Evolutionary conservation across 306 rosid species (phyloP).

Genomic region (Quercus dentata): DNA sequence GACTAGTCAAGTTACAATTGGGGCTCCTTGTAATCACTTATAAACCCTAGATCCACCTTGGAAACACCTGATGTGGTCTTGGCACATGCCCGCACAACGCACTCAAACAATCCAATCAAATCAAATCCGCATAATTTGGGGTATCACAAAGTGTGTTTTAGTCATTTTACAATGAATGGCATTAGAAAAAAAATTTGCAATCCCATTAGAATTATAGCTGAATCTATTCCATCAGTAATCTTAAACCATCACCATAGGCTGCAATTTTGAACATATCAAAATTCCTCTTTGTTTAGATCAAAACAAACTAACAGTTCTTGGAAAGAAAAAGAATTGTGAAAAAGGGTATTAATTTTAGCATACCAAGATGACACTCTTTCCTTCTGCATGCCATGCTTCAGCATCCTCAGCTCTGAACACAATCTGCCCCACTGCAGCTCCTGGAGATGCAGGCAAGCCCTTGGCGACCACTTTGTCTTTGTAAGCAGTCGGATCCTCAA

Average conservation of each 20-base stretch:
- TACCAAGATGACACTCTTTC: constrained; percentile 94
- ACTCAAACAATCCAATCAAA: too few species aligned
- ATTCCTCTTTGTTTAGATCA: neutral
- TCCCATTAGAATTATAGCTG: neutral
- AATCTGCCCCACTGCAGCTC: constrained; percentile 93
- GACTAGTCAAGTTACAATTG: too few species aligned
- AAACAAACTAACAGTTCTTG: neutral
- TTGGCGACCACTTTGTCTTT: constrained; percentile 69
- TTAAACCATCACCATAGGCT: neutral
- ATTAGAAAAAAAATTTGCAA: neutral
- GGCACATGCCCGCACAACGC: too few species aligned
- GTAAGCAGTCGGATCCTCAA: constrained; percentile 82
- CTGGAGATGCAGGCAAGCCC: constrained; percentile 98
- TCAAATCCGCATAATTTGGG: too few species aligned
- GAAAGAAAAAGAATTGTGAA: constrained; percentile 8
- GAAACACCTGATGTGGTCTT: too few species aligned
- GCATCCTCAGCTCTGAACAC: constrained; percentile 83
- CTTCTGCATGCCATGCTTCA: constrained; percentile 92
- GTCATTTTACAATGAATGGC: neutral
- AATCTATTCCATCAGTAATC: neutral
- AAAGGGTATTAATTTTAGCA: neutral
- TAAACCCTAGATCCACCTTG: too few species aligned
- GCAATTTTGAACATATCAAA: neutral
- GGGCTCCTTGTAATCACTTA: too few species aligned
- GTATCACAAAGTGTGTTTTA: neutral